Evolutionary conservation across 148 eudicot genomes (phyloP), one percentile per base, ranked within the genome.

Genomic region (Chenopodium album): DNA sequence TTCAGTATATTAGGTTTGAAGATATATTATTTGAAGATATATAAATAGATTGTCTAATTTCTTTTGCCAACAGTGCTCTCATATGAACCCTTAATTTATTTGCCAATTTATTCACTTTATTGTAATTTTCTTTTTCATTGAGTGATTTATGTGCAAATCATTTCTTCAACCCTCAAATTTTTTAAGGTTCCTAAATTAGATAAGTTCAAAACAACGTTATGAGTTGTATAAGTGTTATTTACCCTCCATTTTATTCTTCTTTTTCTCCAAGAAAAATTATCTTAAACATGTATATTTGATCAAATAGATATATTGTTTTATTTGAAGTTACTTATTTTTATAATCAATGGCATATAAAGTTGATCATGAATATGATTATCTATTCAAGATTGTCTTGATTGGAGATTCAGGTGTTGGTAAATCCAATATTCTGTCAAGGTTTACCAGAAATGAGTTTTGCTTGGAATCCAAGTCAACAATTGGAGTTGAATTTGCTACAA

Each of bases 381-480:
- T 92, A 23, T 92, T 92, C 88, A 92, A 92, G 86, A 90, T 92
- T 19, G 95, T 92, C 20, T 86, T 92, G 80, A 92, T 92, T 71
- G 93, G 95, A 56, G 95, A 92, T 80, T 92, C 93, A 1, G 95
- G 93, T 16, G 95, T 92, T 41, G 94, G 96, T 47, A 92, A 92
- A 88, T 92, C 96, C 17, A 92, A 92, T 69, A 89, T 92, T 47
- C 88, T 92, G 66, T 89, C 96, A 13, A 91, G 96, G 73, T 92
- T 92, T 83, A 91, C 96, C 16, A 76, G 96, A 64, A 88, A 91
- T 80, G 96, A 91, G 85, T 92, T 92, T 76, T 92, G 89, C 71
- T 86, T 92, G 88, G 96, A 92, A 74, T 92, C 96, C 48, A 92
- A 92, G 86, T 92, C 96, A 29, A 92, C 93, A 72, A 92, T 92